Evolutionary conservation across 2,329 filamentous ascomycete genomes (phyloP), one percentile per base, ranked within the genome.

Genomic region (Pseudogymnoascus sp.): DNA sequence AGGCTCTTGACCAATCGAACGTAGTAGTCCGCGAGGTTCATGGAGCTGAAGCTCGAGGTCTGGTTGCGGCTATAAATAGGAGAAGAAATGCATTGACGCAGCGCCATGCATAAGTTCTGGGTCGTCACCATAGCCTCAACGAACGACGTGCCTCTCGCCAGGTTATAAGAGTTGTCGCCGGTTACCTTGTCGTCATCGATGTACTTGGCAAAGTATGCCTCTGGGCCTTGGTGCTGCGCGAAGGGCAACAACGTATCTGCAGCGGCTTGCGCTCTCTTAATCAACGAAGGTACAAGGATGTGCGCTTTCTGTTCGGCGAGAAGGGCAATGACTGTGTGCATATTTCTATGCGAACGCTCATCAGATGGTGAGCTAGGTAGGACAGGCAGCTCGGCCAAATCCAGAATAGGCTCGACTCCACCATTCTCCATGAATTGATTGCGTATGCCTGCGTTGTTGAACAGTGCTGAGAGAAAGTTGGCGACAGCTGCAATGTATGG

Each of bases 21-120:
- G 71, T 96, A 96, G 71, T 90, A 87, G 72, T 97, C 93, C 33
- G 87, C 90, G 21, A 96, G 81, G 70, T 96, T 96, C 67, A 95
- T 82, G 26, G 85, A 82, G 61, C 84, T 85, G 68, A 97, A 89
- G 9, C 87, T 82, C 31, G 84, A 82, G 8, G 77, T 77, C 59
- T 65, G 60, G 47, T 60, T 83, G 80, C 26, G 86, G 82, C 60
- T 84, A 82, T 62, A 84, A 6, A 59, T 40, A n/a, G 68, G 65
- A 17, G 84, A 86, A 58, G 86, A 84, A 71, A 90, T 96, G 63
- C 88, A 87, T 62, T 89, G 83, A 35, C 85, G 86, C 35, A 95
- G 79, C 21, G 90, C 85, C 67, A 86, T 87, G 39, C 92, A 84
- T 7, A 97, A 81, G 2, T 85, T 87, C 70, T 95, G 88, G 9